Conservation (phyloP, 2,329 filamentous ascomycete genomes). For the Fusarium sarcochroum region DNA sequence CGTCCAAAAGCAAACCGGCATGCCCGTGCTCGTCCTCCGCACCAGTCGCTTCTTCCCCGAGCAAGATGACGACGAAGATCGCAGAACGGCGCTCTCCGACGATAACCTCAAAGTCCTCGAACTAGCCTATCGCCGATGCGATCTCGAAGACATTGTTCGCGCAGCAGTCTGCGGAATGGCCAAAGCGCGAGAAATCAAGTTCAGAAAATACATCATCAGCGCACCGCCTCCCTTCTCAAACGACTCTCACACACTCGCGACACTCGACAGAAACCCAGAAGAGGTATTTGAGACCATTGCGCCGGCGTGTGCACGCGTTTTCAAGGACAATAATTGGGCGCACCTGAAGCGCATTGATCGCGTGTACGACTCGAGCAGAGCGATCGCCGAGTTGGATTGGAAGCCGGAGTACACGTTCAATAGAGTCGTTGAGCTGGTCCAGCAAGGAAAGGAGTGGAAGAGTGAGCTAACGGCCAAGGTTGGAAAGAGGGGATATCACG, state of each 20-base stretch:
- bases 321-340: constrained; percentile 54
- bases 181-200: constrained; percentile 52
- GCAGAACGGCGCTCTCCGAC: constrained; percentile 54
- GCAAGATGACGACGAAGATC: constrained; percentile 60
- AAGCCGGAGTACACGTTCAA: constrained; percentile 59
- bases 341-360: constrained; percentile 58
- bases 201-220: constrained; percentile 60
- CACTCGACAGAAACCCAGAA: constrained; percentile 53
- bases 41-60: constrained; percentile 65
- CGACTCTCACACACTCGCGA: constrained; percentile 49
- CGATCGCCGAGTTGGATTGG: constrained; percentile 60
- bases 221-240: constrained; percentile 58
- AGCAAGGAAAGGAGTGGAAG: constrained; percentile 54
- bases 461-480: constrained; percentile 58
- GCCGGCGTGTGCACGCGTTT: constrained; percentile 50
- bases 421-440: constrained; percentile 53
- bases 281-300: constrained; percentile 49
- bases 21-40: constrained; percentile 62
- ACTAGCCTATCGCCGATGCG: constrained; percentile 60
- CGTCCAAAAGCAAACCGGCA: constrained; percentile 54
- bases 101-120: constrained; percentile 66
- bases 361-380: constrained; percentile 61
- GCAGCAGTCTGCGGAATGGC: constrained; percentile 58
- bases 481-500: constrained; percentile 62
- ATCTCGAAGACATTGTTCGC: constrained; percentile 60